phyloP scores from a whole-genome alignment of 345 rosid genomes.

The Streptanthus diversifolius region DNA sequence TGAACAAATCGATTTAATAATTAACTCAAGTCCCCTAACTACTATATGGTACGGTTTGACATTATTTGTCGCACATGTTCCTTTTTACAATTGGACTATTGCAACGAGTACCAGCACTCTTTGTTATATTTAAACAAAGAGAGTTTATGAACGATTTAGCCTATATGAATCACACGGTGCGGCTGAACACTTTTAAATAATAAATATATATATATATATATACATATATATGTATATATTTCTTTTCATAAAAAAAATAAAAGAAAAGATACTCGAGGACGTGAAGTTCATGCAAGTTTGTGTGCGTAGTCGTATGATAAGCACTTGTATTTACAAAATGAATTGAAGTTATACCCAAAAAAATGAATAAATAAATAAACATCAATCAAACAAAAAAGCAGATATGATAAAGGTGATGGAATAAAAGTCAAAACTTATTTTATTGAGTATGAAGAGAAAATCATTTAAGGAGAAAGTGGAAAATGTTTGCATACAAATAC shows the following conservation, averaged over 20 bases:
- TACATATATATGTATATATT: not conserved
- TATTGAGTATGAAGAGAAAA: not conserved
- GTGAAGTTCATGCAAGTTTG: not conserved
- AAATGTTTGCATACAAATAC: not conserved
- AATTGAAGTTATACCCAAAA: not conserved
- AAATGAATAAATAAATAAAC: not conserved
- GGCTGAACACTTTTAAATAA: no score
- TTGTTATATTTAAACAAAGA: not conserved
- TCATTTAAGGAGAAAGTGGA: not conserved
- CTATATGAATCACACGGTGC: not conserved
- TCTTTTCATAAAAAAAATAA: not conserved
- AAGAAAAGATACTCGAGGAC: not conserved
- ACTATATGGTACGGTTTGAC: slow-evolving; percentile 17
- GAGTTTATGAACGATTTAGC: not conserved
- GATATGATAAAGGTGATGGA: not conserved
- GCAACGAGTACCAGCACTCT: slow-evolving; percentile 5
- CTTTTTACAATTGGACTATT: slow-evolving; percentile 1
- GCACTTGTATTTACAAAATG: not conserved
- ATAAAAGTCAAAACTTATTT: not conserved
- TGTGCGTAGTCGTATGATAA: not conserved
- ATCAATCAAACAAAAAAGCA: not conserved
- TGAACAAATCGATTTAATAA: not conserved
- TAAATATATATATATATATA: no score
- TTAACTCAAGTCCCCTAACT: not conserved
- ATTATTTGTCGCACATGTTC: slow-evolving; percentile 1